These are phyloP conservation scores for Pseudocercospora eumusae DNA, from an alignment of 2,329 filamentous ascomycete species.

Conservation along the genomic window DNA sequence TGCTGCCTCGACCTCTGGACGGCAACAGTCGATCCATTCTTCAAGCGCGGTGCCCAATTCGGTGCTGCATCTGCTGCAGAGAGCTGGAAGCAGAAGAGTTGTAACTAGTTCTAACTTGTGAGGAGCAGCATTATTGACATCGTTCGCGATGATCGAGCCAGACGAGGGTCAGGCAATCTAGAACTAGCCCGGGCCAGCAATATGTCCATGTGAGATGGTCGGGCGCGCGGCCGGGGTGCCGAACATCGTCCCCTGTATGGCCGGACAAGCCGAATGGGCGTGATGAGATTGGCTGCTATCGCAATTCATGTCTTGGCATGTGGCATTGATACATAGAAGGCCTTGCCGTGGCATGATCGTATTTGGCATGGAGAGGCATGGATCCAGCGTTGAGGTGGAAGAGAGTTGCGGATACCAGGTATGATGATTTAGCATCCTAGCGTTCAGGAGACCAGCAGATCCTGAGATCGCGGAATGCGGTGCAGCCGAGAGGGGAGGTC, in stretches of 20 bases:
- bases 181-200: not conserved
- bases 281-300: not conserved
- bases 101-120: no score
- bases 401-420: not conserved
- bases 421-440: conserved; percentile 1
- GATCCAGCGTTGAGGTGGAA: not conserved
- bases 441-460: not conserved
- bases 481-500: not conserved
- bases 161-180: not conserved
- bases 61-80: not conserved
- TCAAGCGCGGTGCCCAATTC: not conserved
- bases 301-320: not conserved
- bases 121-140: not conserved
- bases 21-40: not conserved
- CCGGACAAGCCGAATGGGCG: not conserved
- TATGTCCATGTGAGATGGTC: no score
- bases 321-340: not conserved
- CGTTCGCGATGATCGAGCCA: not conserved
- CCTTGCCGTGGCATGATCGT: not conserved
- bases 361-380: conserved; percentile 1
- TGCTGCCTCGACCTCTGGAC: not conserved
- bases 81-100: not conserved
- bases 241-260: not conserved
- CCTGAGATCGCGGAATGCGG: not conserved
- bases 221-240: not conserved